A percentile compares a stretch with the other conserved stretches of the same genome.
phyloP scores from a whole-genome alignment of 306 rosid species.

The Lagenaria siceraria region DNA sequence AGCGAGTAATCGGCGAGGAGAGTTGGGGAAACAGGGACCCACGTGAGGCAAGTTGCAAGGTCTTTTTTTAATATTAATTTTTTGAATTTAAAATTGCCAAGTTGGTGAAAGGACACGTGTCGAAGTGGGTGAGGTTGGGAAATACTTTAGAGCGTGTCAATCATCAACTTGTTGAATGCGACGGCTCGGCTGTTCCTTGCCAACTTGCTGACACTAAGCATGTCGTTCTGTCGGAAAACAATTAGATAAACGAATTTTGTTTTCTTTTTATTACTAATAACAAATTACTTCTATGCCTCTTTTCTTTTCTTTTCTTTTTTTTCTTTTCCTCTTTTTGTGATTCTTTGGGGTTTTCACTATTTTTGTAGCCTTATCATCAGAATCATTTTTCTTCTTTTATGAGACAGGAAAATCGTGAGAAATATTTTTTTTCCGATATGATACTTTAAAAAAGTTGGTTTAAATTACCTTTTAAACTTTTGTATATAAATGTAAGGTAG shows the following conservation, averaged over 20 bases:
- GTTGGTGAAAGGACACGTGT: not conserved
- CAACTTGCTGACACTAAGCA: slow-evolving; percentile 9
- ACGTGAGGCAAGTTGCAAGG: not conserved
- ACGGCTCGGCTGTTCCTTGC: slow-evolving; percentile 11
- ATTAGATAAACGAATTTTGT: not conserved
- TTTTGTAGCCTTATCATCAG: not conserved
- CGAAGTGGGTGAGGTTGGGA: not conserved
- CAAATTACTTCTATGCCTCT: too few species aligned
- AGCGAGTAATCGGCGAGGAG: not conserved
- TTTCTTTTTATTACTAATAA: not conserved
- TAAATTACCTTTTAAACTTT: not conserved
- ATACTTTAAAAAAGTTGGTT: not conserved
- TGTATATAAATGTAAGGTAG: too few species aligned
- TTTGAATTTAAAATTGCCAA: not conserved
- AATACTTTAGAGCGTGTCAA: not conserved
- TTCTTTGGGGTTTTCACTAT: not conserved
- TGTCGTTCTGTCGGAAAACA: slow-evolving; percentile 6
- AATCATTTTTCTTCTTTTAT: not conserved
- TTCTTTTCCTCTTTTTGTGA: not conserved
- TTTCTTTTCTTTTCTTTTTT: not conserved
- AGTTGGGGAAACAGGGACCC: not conserved
- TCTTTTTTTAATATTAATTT: not conserved
- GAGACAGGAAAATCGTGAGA: not conserved
- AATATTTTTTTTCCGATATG: not conserved
- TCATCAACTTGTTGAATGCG: slow-evolving; percentile 9